Base-by-base conservation (phyloP, 2,329 filamentous ascomycete species). In the Aspergillus niger region DNA sequence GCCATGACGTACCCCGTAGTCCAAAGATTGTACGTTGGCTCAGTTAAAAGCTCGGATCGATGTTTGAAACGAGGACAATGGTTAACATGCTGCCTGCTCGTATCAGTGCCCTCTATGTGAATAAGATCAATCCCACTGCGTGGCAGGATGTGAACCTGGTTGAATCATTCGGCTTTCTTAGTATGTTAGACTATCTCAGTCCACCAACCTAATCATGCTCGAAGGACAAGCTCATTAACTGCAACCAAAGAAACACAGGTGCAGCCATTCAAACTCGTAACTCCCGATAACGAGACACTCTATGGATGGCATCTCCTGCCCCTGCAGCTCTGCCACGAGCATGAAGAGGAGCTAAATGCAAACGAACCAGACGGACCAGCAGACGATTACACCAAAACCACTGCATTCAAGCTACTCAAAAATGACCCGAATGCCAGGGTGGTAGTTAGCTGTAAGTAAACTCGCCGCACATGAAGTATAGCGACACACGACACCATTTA, bases 231-330 rank as follows among this genome's bases (percentile, higher is more conserved):
- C 10, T 58, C 30, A 43, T 62, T 73, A 58, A 70, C 48, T 49
- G 6, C 2, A 20, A 2, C 26, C 10, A 44, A 67, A 94, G 91
- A 87, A 72, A 92, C 92, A 67, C 94, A 98, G 78, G 90, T 96
- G 2, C 92, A 91, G 5, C 91, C 94, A 0, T 97, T 98, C 74
- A 87, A 85, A 51, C 77, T 98, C 39, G 79, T 78, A 3, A 95
- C 92, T 0, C 80, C 86, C 1, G 93, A 97, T 73, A 86, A 87
- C 41, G 89, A 93, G 74, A 86, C 81, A 2, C 79, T 98, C 17
- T 96, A 95, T 72, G 91, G 90, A 26, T 98, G 94, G 94, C 94
- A 97, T 71, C 84, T 98, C 57, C 79, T 97, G 52, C 94, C 94
- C 0, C 77, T 96, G 6, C 86, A 89, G 55, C 80, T 91, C 0